Percentiles rank a stretch among this genome's conserved stretches.
These are phyloP conservation scores for Pleomassaria siparia DNA, from an alignment of 2,329 filamentous ascomycete genomes.

Conservation along the genomic window DNA sequence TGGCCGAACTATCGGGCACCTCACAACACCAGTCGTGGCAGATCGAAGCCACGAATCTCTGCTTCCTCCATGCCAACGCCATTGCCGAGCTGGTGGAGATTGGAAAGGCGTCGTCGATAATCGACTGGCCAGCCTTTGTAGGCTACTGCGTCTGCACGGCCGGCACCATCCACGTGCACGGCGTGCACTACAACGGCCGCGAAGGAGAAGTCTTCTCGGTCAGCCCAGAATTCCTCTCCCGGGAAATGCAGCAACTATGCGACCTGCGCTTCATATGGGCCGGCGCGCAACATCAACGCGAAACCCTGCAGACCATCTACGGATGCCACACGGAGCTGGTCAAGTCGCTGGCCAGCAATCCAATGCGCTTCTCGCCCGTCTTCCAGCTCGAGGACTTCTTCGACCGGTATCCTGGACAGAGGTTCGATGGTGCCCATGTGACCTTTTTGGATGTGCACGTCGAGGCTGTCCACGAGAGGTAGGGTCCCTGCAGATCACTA, in stretches of 20 bases:
- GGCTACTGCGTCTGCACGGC: conserved; percentile 86
- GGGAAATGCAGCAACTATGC: conserved; percentile 77
- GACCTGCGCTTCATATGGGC: conserved; percentile 77
- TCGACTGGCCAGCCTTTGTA: conserved; percentile 85
- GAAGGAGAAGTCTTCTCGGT: conserved; percentile 65
- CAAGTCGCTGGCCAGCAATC: conserved; percentile 66
- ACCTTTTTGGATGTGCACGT: conserved; percentile 67
- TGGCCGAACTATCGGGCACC: conserved; percentile 75
- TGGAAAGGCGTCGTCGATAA: conserved; percentile 69
- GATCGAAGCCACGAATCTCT: conserved; percentile 85
- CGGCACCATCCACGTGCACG: conserved; percentile 85
- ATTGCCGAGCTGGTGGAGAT: conserved; percentile 82
- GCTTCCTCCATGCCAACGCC: conserved; percentile 83
- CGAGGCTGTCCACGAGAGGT: conserved; percentile 62
- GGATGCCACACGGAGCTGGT: conserved; percentile 79
- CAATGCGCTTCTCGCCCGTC: conserved; percentile 73
- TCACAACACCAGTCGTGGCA: conserved; percentile 91
- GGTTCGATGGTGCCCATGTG: conserved; percentile 75
- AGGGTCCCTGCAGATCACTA: conserved; percentile 23
- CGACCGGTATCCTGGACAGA: conserved; percentile 72
- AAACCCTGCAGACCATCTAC: conserved; percentile 76
- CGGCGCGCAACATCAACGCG: conserved; percentile 76
- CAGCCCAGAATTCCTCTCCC: conserved; percentile 69
- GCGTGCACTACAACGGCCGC: conserved; percentile 72
- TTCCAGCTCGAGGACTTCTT: conserved; percentile 89